Evolutionary conservation across 257 asterid species (phyloP), one percentile per base, ranked within the genome.

Genomic region (Ligustrum vulgare): DNA sequence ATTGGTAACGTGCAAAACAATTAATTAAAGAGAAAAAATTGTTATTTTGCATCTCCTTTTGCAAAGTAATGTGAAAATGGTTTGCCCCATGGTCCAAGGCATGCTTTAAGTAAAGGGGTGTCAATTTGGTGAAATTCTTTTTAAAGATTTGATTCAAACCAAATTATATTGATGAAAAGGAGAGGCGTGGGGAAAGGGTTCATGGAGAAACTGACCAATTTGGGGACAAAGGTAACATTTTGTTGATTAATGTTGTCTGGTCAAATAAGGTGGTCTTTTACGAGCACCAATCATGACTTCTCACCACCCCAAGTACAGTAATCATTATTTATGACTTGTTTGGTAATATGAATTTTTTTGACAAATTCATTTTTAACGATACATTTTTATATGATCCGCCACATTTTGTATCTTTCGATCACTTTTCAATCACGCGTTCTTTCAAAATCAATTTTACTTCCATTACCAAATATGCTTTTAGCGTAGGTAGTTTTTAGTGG

Each of bases 51-150:
- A 39, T 41, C 12, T 12, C 49, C 12, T 49, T 13, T 49, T 36
- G 11, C 25, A 23, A 4, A 13, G 22, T 13, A 47, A 69, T 66
- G 67, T 80, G 80, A 79, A 69, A 41, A 11, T 41, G 87, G 86
- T 80, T n/a, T 78, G 88, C 85, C 89, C 88, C 93, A 78, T 63
- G 80, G 85, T 86, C 85, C 78, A 84, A 87, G 84, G 90, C 91
- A 84, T 81, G 84, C 82, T 82, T 85, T 82, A 79, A 54, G 85
- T 74, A 80, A 80, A 77, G 68, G 77, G 18, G 11, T 54, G 63
- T 22, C 16, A 58, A 58, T 58, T 58, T 58, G 66, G 66, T 22
- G 66, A 8, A 49, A 49, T 23, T 58, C 15, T 7, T 58, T 58
- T n/a, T 5, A 20, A 22, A n/a, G 15, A 8, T 58, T 8, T 58